Evolutionary conservation across 805 yeast genomes (phyloP).

Genomic region (Helenozyma baotianmanensis): DNA sequence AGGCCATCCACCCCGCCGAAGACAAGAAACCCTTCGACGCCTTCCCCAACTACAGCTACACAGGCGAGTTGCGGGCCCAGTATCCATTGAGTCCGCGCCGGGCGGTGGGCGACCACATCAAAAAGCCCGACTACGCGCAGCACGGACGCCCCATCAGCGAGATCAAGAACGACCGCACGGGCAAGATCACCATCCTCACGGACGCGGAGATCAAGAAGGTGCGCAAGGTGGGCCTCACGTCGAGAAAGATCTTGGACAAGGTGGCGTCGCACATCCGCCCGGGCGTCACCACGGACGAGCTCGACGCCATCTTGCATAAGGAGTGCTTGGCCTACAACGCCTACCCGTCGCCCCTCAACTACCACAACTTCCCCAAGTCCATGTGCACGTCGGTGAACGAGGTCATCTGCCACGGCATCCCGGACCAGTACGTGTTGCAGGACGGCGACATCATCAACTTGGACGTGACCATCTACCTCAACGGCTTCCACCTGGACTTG

Average conservation of each 20-base stretch:
- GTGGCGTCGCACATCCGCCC: constrained; percentile 82
- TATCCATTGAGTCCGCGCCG: constrained; percentile 81
- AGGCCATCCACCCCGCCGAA: constrained; percentile 59
- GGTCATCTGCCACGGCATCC: constrained; percentile 95
- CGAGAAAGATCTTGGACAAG: constrained; percentile 84
- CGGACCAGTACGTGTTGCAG: constrained; percentile 78
- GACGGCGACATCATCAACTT: constrained; percentile 95
- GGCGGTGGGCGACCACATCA: constrained; percentile 65
- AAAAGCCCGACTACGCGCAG: constrained; percentile 76
- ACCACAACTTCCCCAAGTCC: constrained; percentile 88
- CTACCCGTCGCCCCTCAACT: constrained; percentile 93
- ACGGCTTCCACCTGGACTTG: constrained; percentile 90
- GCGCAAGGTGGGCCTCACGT: constrained; percentile 68
- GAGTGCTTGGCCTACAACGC: constrained; percentile 86
- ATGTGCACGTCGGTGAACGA: constrained; percentile 94
- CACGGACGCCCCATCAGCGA: constrained; percentile 79
- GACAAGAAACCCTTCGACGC: constrained; percentile 74
- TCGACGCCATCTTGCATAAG: constrained; percentile 80
- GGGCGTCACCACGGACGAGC: constrained; percentile 89
- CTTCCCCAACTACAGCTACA: constrained; percentile 70
- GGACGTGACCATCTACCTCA: constrained; percentile 79
- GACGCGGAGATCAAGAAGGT: constrained; percentile 71
- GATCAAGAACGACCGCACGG: constrained; percentile 63
- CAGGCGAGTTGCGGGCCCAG: constrained; percentile 70
- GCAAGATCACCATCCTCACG: constrained; percentile 57